Base-by-base conservation (phyloP, 164 flowering plant genomes). In the Tetrastigma voinierianum region DNA sequence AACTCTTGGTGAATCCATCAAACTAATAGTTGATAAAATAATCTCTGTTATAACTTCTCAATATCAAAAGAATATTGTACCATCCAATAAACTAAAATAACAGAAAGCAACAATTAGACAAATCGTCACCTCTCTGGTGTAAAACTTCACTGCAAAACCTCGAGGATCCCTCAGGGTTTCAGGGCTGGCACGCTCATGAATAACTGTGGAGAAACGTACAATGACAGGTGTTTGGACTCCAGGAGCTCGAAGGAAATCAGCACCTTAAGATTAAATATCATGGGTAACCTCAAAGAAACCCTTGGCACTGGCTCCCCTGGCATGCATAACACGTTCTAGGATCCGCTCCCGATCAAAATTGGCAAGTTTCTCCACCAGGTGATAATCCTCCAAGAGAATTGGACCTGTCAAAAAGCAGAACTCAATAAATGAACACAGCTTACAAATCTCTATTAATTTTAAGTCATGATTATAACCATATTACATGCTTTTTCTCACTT, bases 301-400 rank as follows among this genome's bases (percentile, higher is more conserved):
- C 81, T 95, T 95, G 47, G 97, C 99, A 86, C 97, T 95, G 52
- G 97, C 97, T 76, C 99, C 99, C 80, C 99, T 87, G 65, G 99
- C 99, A 81, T 95, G 99, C 72, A 95, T 98, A 78, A 95, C 95
- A 74, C 99, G 96, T 75, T 95, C 99, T 25, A 98, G 99, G 64
- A 90, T 95, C 21, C 99, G 70, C 72, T 95, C 99, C 59, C 99
- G 76, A 54, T 85, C 92, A 69, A 92, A 95, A 56, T 89, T 83
- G 52, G 99, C 99, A 77, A 95, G 84, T 65, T 95, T 95, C 78
- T 95, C 99, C 57, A 95, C 80, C 77, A 95, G 70, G 74, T 92
- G 99, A 68, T 95, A 95, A 65, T 95, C 99, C 86, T 95, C 99
- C 54, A 95, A 88, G n/a, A 95, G 97, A 69, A 95, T 86, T 15